These are phyloP conservation scores for Zygosaccharomyces kombuchaensis DNA, from an alignment of 805 yeast species.

Conservation along the genomic window DNA sequence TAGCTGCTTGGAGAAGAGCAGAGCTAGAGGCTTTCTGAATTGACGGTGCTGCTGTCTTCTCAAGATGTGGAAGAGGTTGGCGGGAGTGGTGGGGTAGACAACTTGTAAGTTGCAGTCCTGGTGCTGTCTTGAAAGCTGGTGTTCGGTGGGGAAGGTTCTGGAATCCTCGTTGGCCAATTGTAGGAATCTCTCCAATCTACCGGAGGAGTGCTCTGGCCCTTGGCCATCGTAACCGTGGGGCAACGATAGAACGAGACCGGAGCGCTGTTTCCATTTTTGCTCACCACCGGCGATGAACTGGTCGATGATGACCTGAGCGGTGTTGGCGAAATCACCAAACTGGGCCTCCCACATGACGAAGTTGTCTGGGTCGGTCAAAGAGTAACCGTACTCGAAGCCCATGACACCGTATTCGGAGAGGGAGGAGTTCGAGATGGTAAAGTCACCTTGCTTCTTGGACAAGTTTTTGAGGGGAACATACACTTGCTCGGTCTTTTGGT, in stretches of 20 bases:
- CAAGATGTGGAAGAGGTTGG: conserved; percentile 90
- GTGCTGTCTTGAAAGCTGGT: conserved; percentile 91
- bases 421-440: conserved; percentile 88
- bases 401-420: conserved; percentile 98
- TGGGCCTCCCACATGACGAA: conserved; percentile 99
- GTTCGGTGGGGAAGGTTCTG: conserved; percentile 85
- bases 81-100: conserved; percentile 97
- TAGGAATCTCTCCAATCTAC: conserved; percentile 93
- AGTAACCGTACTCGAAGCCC: conserved; percentile 99
- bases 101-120: conserved; percentile 98
- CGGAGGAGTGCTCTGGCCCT: conserved; percentile 99
- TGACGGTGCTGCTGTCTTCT: conserved; percentile 99
- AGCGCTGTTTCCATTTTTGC: conserved; percentile 98
- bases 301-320: conserved; percentile 96
- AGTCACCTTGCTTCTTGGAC: conserved; percentile 76
- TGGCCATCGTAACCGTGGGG: conserved; percentile 99
- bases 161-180: conserved; percentile 95
- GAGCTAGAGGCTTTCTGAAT: conserved; percentile 85
- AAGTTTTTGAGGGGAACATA: conserved; percentile 83
- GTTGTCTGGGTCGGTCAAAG: conserved; percentile 95
- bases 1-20: conserved; percentile 88
- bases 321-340: conserved; percentile 99
- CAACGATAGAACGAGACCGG: conserved; percentile 88
- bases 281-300: conserved; percentile 97
- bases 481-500: conserved; percentile 79